Evolutionary conservation across 768 basidiomycete genomes (phyloP).

Genomic region (Tricholoma hemisulphureum): DNA sequence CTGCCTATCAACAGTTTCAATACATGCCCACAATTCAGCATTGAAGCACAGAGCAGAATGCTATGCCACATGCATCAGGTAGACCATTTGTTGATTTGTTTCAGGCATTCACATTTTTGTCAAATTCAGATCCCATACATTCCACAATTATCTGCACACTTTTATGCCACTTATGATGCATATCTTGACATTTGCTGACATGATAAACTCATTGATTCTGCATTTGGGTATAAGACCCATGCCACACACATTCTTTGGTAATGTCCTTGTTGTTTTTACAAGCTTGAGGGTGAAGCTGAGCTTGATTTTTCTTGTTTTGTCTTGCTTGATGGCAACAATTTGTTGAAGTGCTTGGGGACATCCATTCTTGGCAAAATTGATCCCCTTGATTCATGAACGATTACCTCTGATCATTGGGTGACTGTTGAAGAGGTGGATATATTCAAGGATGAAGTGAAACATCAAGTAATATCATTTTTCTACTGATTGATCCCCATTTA

Average conservation of each 20-base stretch:
- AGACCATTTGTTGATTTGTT: background rate
- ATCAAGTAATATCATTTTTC: background rate
- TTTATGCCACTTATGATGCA: background rate
- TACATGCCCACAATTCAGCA: slow-evolving; percentile 9
- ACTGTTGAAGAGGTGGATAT: background rate
- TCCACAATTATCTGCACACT: background rate
- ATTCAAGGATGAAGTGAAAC: slow-evolving; percentile 1
- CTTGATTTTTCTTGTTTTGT: background rate
- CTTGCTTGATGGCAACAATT: background rate
- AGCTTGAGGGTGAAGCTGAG: background rate
- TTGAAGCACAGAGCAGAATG: slow-evolving; percentile 7
- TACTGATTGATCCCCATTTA: background rate
- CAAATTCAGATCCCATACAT: background rate
- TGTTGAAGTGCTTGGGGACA: background rate
- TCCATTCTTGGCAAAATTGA: too few relatives aligned
- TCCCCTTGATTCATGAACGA: background rate
- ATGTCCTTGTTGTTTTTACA: background rate
- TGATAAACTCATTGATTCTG: too few relatives aligned
- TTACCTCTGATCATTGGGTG: background rate
- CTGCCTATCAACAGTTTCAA: slow-evolving; percentile 6
- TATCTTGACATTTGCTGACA: slow-evolving; percentile 2
- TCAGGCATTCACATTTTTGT: background rate
- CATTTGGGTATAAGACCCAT: background rate
- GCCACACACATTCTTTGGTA: background rate
- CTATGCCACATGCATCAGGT: slow-evolving; percentile 14